Percentiles rank a stretch among this genome's conserved stretches.
These are phyloP conservation scores for Cyclotella baltica DNA, from an alignment of 108 stramenopile genomes.

Conservation along the genomic window DNA sequence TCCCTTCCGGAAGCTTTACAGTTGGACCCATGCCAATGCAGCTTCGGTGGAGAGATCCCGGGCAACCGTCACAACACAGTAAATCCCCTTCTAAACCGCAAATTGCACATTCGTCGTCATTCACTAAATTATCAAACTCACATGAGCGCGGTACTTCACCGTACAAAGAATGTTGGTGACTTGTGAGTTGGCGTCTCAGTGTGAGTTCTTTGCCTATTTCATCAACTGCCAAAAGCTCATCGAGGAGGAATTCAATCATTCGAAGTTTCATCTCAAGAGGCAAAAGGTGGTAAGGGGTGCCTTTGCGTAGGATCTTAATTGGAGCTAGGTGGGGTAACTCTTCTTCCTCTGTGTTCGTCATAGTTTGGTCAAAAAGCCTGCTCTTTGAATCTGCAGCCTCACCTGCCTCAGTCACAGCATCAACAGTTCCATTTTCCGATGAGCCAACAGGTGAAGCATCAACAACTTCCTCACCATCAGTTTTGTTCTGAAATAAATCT, in stretches of 20 bases:
- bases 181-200: conserved; percentile 39
- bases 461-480: neutral
- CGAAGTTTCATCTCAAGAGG: conserved; percentile 63
- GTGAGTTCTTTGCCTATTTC: conserved; percentile 64
- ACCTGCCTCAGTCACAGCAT: neutral
- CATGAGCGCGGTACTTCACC: conserved; percentile 48
- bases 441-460: neutral
- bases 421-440: neutral
- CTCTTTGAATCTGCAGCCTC: too few species aligned
- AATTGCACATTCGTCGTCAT: conserved; percentile 75
- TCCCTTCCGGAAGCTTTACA: conserved; percentile 66
- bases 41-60: conserved; percentile 67
- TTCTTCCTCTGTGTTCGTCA: too few species aligned
- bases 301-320: conserved; percentile 56
- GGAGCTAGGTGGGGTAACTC: conserved; percentile 69
- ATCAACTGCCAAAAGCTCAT: conserved; percentile 73
- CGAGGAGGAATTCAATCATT: conserved; percentile 83
- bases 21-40: conserved; percentile 61
- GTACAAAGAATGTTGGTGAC: conserved; percentile 36
- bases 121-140: conserved; percentile 67
- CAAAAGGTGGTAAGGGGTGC: conserved; percentile 77
- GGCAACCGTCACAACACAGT: conserved; percentile 87
- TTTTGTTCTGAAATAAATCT: conserved; percentile 13
- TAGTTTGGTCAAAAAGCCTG: too few species aligned
- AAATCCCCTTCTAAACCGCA: conserved; percentile 83